A percentile compares a stretch with the other conserved stretches of the same genome.
These are phyloP conservation scores for Acanthamoeba rhysodes DNA, from an alignment of 208 protist genomes.

Conservation along the genomic window DNA sequence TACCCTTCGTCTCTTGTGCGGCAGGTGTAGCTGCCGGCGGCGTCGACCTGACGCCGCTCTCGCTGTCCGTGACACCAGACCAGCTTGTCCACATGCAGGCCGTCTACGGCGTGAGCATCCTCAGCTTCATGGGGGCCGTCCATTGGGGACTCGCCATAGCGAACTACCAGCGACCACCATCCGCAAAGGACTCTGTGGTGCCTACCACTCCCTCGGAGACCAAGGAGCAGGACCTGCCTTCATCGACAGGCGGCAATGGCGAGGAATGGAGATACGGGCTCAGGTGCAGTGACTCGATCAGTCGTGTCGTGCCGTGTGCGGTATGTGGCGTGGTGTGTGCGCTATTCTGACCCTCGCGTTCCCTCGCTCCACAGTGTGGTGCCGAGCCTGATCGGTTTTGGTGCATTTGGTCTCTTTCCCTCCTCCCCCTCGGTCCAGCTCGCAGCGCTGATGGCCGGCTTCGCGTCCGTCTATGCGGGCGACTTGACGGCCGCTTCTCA, in stretches of 20 bases:
- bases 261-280: not conserved
- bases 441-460: slow-evolving; percentile 13
- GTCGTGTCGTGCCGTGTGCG: too few species aligned
- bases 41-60: not conserved
- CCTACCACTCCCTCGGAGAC: too few species aligned
- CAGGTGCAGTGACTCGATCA: not conserved
- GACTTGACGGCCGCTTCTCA: not conserved
- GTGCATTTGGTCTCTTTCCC: slow-evolving; percentile 2
- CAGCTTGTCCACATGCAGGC: slow-evolving; percentile 1
- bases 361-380: not conserved
- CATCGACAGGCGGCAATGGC: not conserved
- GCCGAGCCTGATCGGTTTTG: slow-evolving; percentile 26
- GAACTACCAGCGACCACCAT: not conserved
- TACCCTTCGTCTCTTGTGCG: slow-evolving; percentile 55
- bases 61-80: not conserved
- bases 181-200: not conserved
- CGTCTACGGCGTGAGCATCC: slow-evolving; percentile 28
- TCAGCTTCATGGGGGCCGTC: slow-evolving; percentile 63
- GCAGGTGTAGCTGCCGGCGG: not conserved
- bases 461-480: slow-evolving; percentile 6
- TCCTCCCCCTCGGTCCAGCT: slow-evolving; percentile 6
- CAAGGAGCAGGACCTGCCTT: not conserved
- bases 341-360: not conserved
- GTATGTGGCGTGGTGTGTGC: not conserved
- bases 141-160: slow-evolving; percentile 70